Conservation (phyloP, 495 filamentous ascomycete genomes). For the Penicillium taxi region DNA sequence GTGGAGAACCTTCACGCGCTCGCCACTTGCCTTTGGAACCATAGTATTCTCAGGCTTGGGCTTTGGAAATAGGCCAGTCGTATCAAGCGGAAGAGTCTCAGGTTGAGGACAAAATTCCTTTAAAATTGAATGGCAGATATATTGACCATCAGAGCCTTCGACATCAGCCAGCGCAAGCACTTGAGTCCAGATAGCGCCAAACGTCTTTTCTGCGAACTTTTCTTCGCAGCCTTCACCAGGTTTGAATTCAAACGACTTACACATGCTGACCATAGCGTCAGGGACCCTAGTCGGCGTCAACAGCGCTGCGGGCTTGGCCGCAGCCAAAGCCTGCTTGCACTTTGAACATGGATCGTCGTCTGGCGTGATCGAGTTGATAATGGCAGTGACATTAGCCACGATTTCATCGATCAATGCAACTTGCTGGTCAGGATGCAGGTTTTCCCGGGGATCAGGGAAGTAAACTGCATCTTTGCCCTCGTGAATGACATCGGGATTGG, state of each 20-base stretch:
- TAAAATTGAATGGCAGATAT: constrained; percentile 48
- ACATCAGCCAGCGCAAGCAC: constrained; percentile 49
- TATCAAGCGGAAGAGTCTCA: constrained; percentile 34
- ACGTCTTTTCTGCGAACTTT: constrained; percentile 36
- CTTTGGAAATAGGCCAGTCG: constrained; percentile 44
- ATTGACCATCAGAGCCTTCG: constrained; percentile 46
- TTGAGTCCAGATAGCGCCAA: constrained; percentile 52
- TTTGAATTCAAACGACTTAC: constrained; percentile 36
- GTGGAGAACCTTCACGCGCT: constrained; percentile 52
- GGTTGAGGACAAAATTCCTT: constrained; percentile 42
- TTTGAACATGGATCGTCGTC: constrained; percentile 40
- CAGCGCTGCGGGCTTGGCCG: constrained; percentile 42
- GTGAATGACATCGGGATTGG: constrained; percentile 46
- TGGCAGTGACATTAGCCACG: constrained; percentile 33
- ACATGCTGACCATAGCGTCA: constrained; percentile 43
- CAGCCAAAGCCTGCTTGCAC: constrained; percentile 44
- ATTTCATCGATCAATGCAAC: constrained; percentile 33
- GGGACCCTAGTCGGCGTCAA: constrained; percentile 42
- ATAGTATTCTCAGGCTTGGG: constrained; percentile 41
- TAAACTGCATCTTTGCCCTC: constrained; percentile 43
- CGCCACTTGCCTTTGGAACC: constrained; percentile 39
- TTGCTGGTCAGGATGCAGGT: constrained; percentile 32
- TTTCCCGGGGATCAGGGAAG: constrained; percentile 36
- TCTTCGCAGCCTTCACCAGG: constrained; percentile 38
- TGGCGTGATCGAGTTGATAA: constrained; percentile 33